Evolutionary conservation across 1,284 basidiomycete species (phyloP).

Genomic region (Ceratobasidium sp.): DNA sequence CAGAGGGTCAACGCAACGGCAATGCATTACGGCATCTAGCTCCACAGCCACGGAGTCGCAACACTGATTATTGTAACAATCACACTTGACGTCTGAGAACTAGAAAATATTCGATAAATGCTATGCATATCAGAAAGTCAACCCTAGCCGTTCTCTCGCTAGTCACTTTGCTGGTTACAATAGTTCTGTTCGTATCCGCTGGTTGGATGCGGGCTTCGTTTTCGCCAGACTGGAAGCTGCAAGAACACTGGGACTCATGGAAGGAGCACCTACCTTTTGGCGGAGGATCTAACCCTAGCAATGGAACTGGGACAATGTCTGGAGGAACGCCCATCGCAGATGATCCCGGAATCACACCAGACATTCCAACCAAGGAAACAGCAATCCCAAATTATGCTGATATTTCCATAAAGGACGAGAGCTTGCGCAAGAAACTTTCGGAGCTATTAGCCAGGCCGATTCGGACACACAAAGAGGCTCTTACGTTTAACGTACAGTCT

Average conservation of each 20-base stretch:
- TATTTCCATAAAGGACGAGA: conserved; percentile 4
- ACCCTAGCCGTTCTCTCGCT: neutral
- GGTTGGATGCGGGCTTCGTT: conserved; percentile 30
- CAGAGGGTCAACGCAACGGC: too few relatives aligned
- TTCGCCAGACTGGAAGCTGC: conserved; percentile 29
- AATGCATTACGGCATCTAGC: too few relatives aligned
- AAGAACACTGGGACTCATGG: conserved; percentile 24
- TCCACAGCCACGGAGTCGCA: too few relatives aligned
- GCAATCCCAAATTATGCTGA: neutral
- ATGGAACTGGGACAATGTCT: neutral
- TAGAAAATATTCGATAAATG: neutral
- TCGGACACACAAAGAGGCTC: conserved; percentile 32
- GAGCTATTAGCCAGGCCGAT: conserved; percentile 38
- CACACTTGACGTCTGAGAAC: neutral
- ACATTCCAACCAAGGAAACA: neutral
- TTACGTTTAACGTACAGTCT: conserved; percentile 26
- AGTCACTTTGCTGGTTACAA: neutral
- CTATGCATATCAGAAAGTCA: conserved; percentile 24
- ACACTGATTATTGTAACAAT: too few relatives aligned
- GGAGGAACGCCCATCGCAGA: conserved; percentile 17
- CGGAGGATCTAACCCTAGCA: neutral
- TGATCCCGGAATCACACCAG: conserved; percentile 16
- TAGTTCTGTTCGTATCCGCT: conserved; percentile 1
- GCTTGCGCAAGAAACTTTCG: conserved; percentile 7
- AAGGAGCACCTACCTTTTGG: neutral